Evolutionary conservation across 148 eudicot species (phyloP).

Genomic region (Pharnaceum exiguum): DNA sequence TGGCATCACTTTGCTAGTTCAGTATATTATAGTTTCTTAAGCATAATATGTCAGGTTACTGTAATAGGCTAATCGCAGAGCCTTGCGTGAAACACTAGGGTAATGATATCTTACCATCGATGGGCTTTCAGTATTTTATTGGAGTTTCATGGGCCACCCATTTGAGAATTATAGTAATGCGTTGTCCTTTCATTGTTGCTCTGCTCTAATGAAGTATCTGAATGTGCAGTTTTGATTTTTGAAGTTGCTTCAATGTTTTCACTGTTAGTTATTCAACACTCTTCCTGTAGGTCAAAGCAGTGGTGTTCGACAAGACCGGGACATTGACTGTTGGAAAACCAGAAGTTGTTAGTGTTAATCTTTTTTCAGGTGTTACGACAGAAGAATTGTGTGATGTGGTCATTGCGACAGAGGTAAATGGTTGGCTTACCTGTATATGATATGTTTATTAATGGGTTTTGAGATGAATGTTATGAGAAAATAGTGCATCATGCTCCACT

Average conservation of each 20-base stretch:
- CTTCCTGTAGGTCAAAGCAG: constrained; percentile 61
- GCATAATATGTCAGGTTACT: no score
- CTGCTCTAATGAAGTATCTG: background rate
- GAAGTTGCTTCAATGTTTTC: no score
- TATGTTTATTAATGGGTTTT: background rate
- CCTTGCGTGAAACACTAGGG: no score
- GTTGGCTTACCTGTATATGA: background rate
- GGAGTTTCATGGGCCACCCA: no score
- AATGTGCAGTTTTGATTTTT: no score
- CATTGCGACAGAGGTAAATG: constrained; percentile 75
- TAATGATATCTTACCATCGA: no score
- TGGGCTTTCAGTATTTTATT: no score
- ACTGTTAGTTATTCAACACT: background rate
- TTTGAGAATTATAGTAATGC: background rate
- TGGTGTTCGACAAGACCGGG: constrained; percentile 95
- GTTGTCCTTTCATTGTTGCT: background rate
- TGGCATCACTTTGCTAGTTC: background rate
- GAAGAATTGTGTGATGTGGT: constrained; percentile 76
- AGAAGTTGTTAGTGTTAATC: constrained; percentile 66
- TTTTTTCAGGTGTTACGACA: constrained; percentile 70
- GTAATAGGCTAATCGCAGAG: no score
- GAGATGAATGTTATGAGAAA: background rate
- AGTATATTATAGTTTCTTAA: background rate
- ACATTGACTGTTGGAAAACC: constrained; percentile 96
- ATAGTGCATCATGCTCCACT: background rate